phyloP scores from a whole-genome alignment of 495 filamentous ascomycete genomes.

The Aspergillus steynii region DNA sequence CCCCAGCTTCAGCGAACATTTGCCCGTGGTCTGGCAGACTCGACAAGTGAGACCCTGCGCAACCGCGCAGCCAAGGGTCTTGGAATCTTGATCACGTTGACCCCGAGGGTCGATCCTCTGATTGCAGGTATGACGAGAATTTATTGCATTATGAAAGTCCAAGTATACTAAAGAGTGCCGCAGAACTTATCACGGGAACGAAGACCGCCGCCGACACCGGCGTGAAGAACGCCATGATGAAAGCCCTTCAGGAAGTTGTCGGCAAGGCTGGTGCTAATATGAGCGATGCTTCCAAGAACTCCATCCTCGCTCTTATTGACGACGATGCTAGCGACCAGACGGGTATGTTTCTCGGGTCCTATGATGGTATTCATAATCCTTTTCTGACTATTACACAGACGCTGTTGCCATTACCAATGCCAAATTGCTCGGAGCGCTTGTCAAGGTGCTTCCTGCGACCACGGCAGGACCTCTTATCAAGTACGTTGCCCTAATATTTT shows the following conservation, averaged over 20 bases:
- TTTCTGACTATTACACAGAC: constrained; percentile 37
- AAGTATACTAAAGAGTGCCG: constrained; percentile 10
- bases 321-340: constrained; percentile 74
- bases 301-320: constrained; percentile 85
- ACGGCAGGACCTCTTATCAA: constrained; percentile 70
- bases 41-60: constrained; percentile 84
- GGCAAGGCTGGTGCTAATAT: constrained; percentile 93
- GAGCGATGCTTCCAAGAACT: constrained; percentile 81
- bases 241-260: constrained; percentile 93
- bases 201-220: constrained; percentile 84
- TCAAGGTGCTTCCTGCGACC: constrained; percentile 74
- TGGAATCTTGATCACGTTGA: constrained; percentile 93
- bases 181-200: constrained; percentile 88
- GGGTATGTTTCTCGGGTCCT: constrained; percentile 34
- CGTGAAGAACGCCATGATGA: constrained; percentile 95
- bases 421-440: constrained; percentile 80
- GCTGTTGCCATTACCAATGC: constrained; percentile 85
- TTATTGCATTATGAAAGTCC: neutral
- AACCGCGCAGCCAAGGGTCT: constrained; percentile 92
- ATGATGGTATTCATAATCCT: neutral
- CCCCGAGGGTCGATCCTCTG: constrained; percentile 91
- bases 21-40: constrained; percentile 90
- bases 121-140: constrained; percentile 50
- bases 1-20: constrained; percentile 96
- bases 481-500: constrained; percentile 34